Base-by-base conservation (phyloP, 768 basidiomycete species). In the Austroboletus eburneus region DNA sequence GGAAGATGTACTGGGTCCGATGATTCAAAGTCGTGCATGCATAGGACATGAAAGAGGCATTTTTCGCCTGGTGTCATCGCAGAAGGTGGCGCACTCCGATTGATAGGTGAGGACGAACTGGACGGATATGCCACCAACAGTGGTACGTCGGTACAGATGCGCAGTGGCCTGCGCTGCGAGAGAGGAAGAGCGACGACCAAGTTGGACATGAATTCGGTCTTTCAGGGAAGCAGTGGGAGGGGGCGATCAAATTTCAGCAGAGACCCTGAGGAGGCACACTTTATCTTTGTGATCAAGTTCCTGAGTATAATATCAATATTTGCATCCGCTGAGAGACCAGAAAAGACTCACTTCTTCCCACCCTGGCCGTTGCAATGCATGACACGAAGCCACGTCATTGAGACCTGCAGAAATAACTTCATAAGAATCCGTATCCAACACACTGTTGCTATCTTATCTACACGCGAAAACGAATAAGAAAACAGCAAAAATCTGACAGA, bases 1-100 rank as follows among this genome's bases (percentile, higher is more conserved):
- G 76, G 67, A 16, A 89, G 71, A 46, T 82, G 79, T 55, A 74
- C 75, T 14, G 72, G 64, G 53, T 88, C 88, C 20, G 74, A 67
- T 3, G 85, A 77, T 20, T 70, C 59, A 56, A 85, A 89, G 64
- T 88, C 84, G 57, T 81, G 75, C 61, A 85, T 67, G 64, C 85
- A 86, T 8, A 85, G 60, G 57, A 75, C 80, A 21, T 46, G 46
- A 25, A 75, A 63, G 9, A 69, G 70, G 20, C 46, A 58, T 33
- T 61, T 62, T 5, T 60, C 62, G n/a, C 63, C 60, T 3, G 68
- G 62, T 20, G 68, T 61, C 24, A 67, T 63, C 22, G 50, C 56
- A 29, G 43, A 49, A 17, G 42, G 13, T 5, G 45, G 46, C 29
- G 41, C 20, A 35, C 44, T 52, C 32, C 36, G 43, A 21, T 32